Evolutionary conservation across 192 early-diverging fungal genomes (phyloP), one percentile per base, ranked within the genome.

Genomic region (Gaertneriomyces sp.): DNA sequence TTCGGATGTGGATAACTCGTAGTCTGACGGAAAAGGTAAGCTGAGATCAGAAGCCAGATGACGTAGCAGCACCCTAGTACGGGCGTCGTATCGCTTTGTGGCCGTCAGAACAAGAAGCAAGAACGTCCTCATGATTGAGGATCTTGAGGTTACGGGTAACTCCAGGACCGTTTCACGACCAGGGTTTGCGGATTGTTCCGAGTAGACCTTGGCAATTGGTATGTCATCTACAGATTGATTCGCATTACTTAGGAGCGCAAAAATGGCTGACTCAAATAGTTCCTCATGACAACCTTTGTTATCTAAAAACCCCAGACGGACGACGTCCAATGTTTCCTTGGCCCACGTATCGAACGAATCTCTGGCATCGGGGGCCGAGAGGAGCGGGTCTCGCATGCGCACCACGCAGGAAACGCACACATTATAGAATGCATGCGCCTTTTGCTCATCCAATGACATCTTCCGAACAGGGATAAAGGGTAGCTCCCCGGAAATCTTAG

Each of bases 61-160:
- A 25, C 71, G 71, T 17, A 79, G 70, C 9, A 75, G 72, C 11
- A 76, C 76, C 3, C 81, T 73, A 6, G 81, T 78, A 6, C 81
- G 71, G 8, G 77, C 71, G 53, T 83, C 81, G 52, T 83, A 83
- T 16, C 60, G 19, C 45, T 69, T 69, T 10, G 50, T 55, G 5
- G 58, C 42, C 6, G 67, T 69, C 11, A 69, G 45, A 1, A 55
- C 25, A 14, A 69, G 40, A 3, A 69, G 53, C 7, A 69, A 41
- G 51, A 69, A 55, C 5, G 67, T 69, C 12, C 67, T 17, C 10
- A 62, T 47, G 3, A 62, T 17, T 0, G 67, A 61, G 4, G 42
- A 33, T 46, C 44, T 41, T 14, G 59, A 60, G 2, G 59, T 45
- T 14, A 14, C 40, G 14, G 59, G 44, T n/a, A 60, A 41, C n/a